phyloP scores from a whole-genome alignment of 345 rosid genomes.

The Linum usitatissimum region DNA sequence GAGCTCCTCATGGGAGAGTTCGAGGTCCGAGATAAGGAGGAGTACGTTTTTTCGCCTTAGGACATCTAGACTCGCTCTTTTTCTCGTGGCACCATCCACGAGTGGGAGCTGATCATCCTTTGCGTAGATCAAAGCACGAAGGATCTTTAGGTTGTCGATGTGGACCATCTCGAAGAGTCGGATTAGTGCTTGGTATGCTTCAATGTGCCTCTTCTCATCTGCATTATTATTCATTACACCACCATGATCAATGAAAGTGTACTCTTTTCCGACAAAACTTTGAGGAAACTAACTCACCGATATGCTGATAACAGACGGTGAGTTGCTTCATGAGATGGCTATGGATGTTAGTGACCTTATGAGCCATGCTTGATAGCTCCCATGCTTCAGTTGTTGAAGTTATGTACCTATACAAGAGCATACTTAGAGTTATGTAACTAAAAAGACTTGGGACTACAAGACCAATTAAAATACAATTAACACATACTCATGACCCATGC shows the following conservation, averaged over 20 bases:
- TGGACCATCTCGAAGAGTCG: slow-evolving; percentile 27
- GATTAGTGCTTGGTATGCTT: slow-evolving; percentile 30
- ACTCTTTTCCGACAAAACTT: not conserved
- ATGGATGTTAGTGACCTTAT: slow-evolving; percentile 32
- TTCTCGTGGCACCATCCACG: slow-evolving; percentile 18
- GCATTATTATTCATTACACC: slow-evolving; percentile 4
- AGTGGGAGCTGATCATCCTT: slow-evolving; percentile 38
- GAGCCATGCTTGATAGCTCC: slow-evolving; percentile 41
- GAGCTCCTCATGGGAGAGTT: slow-evolving; percentile 28
- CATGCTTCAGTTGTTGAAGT: slow-evolving; percentile 33
- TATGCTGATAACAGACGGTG: slow-evolving; percentile 23
- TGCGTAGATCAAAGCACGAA: slow-evolving; percentile 26
- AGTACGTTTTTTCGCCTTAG: slow-evolving; percentile 22
- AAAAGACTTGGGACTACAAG: not conserved
- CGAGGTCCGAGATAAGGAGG: slow-evolving; percentile 29
- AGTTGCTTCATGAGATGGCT: slow-evolving; percentile 35
- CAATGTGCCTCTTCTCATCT: slow-evolving; percentile 34
- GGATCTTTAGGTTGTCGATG: slow-evolving; percentile 32
- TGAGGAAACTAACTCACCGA: slow-evolving; percentile 18
- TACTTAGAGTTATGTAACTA: not conserved
- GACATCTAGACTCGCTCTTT: slow-evolving; percentile 14
- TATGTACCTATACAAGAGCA: slow-evolving; percentile 19
- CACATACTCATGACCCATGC: slow-evolving; percentile 37
- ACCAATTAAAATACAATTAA: not conserved
- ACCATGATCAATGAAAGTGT: not conserved